Conservation (phyloP, 1,139 yeast species). For the Pichia inconspicua region DNA sequence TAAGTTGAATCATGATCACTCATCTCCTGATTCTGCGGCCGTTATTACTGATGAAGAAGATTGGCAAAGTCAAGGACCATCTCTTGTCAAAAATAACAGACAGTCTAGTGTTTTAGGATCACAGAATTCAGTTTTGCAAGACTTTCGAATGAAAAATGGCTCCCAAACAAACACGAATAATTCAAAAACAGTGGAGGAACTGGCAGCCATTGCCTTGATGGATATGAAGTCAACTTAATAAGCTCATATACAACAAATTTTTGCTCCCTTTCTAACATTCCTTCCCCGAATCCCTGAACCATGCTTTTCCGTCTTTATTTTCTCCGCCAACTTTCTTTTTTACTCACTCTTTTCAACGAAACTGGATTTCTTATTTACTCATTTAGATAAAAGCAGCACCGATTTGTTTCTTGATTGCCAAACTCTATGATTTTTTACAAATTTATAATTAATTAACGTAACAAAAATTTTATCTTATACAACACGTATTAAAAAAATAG, state of each 20-base stretch:
- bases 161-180: constrained; percentile 1
- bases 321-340: not conserved
- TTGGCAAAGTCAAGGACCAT: constrained; percentile 87
- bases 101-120: constrained; percentile 15
- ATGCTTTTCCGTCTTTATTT: not conserved
- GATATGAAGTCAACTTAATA: constrained; percentile 38
- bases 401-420: not conserved
- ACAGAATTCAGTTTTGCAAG: not conserved
- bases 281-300: not conserved
- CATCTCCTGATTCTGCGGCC: constrained; percentile 11
- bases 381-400: not conserved
- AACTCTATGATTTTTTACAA: not conserved
- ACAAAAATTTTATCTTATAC: not conserved
- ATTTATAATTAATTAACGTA: not conserved
- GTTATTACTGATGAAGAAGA: constrained; percentile 70
- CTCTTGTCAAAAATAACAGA: constrained; percentile 37
- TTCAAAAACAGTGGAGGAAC: constrained; percentile 31
- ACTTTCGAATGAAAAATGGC: constrained; percentile 6
- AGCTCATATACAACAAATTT: not conserved
- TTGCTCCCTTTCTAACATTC: not conserved
- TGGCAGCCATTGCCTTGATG: constrained; percentile 58
- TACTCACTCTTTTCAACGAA: constrained; percentile 1
- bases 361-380: constrained; percentile 4
- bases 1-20: constrained; percentile 7
- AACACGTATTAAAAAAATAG: too few species aligned